phyloP scores from a whole-genome alignment of 2,329 filamentous ascomycete genomes.

The Ustulina deusta region DNA sequence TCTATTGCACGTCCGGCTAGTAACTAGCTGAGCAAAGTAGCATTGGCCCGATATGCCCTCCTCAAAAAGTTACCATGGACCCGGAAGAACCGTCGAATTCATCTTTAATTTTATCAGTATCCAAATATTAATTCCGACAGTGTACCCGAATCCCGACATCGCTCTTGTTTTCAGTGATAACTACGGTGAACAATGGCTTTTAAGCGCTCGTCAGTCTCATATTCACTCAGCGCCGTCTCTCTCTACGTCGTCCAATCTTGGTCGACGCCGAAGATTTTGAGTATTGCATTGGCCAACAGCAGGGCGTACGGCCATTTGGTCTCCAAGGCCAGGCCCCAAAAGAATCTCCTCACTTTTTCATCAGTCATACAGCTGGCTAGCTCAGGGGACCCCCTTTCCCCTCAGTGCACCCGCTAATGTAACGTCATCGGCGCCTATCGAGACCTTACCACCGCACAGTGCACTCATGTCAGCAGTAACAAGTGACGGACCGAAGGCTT shows the following conservation, averaged over 20 bases:
- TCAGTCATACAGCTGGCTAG: constrained; percentile 33
- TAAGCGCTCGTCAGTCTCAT: constrained; percentile 27
- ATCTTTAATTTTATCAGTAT: constrained; percentile 6
- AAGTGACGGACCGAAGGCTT: constrained; percentile 39
- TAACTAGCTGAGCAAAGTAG: too few relatives aligned
- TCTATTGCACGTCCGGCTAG: too few relatives aligned
- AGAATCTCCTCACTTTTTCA: constrained; percentile 39
- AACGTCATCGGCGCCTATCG: constrained; percentile 32
- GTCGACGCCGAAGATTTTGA: constrained; percentile 28
- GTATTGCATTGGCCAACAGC: constrained; percentile 38
- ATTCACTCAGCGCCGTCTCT: constrained; percentile 20
- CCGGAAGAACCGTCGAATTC: background rate
- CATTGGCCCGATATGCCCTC: too few relatives aligned
- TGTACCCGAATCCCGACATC: background rate
- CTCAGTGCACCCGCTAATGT: constrained; percentile 25
- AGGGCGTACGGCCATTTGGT: constrained; percentile 35
- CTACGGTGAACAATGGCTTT: constrained; percentile 17
- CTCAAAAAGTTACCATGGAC: too few relatives aligned
- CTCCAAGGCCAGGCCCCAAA: constrained; percentile 38
- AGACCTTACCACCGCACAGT: constrained; percentile 35
- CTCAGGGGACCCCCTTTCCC: constrained; percentile 23
- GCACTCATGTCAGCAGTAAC: constrained; percentile 40
- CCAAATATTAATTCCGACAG: background rate
- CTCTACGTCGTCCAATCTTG: constrained; percentile 32
- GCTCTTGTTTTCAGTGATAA: constrained; percentile 18